A percentile compares a stretch with the other conserved stretches of the same genome.
Evolutionary conservation across 768 basidiomycete genomes (phyloP).

Genomic region (Naematelia encephala): DNA sequence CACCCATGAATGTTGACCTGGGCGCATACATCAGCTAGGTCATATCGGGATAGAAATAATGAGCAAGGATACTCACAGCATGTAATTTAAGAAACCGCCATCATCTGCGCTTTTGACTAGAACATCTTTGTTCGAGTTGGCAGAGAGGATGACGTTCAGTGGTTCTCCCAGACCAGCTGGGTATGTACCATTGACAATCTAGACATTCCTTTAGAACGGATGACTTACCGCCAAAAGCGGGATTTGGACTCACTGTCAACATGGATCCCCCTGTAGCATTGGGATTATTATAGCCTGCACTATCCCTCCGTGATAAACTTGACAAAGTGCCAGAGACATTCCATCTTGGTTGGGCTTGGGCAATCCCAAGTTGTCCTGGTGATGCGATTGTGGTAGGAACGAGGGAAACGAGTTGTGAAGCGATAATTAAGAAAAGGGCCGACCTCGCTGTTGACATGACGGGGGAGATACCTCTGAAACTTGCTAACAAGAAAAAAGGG

Average conservation of each 20-base stretch:
- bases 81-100: constrained; percentile 80
- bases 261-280: constrained; percentile 1
- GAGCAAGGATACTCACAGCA: constrained; percentile 59
- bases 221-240: too few species aligned
- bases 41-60: not conserved
- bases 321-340: not conserved
- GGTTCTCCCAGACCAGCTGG: constrained; percentile 80
- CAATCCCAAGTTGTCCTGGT: not conserved
- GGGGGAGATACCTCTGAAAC: too few species aligned
- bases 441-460: not conserved
- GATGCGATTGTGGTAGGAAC: not conserved
- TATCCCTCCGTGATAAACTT: not conserved
- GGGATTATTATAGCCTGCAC: constrained; percentile 1
- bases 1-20: constrained; percentile 61
- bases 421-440: not conserved
- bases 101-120: constrained; percentile 58
- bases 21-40: not conserved
- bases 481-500: too few species aligned
- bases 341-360: not conserved
- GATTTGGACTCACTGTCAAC: constrained; percentile 1
- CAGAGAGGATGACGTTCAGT: constrained; percentile 75
- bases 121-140: constrained; percentile 67
- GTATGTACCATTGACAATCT: constrained; percentile 55
- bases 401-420: not conserved
- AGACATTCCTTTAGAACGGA: not conserved